Evolutionary conservation across 495 filamentous ascomycete species (phyloP), one percentile per base, ranked within the genome.

Genomic region (Talaromyces nanjingensis): DNA sequence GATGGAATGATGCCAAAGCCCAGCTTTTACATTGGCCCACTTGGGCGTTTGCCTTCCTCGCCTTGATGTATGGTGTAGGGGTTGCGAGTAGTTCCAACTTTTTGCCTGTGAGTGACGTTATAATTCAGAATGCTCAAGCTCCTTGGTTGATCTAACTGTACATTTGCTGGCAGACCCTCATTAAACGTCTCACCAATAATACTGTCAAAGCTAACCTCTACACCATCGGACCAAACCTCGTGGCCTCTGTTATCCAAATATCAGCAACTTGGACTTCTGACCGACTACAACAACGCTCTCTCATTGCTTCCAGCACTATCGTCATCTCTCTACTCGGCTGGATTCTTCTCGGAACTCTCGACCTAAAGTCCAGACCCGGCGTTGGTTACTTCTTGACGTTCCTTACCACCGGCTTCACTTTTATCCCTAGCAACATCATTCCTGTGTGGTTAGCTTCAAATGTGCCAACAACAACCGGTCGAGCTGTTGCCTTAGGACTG

Each of bases 331-430:
- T 89, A 60, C 78, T 86, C 39, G 89, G 88, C 6, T 88, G 90
- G 76, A 75, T 90, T 58, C 85, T 90, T 63, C 86, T 85, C 55
- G 82, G 84, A 0, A 76, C 81, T 14, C 86, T 89, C 58, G 83
- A 91, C 66, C 84, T 87, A 1, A 60, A 81, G 1, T 47, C 31
- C 70, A 4, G 71, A 86, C 56, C 75, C 83, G 29, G 81, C n/a
- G 80, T 89, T 0, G 86, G 86, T 5, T 91, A 91, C 64, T 91
- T 89, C 60, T 86, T 87, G 20, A 83, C 80, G 53, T 91, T 91
- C 86, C 39, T 91, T 78, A 89, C 91, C 86, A 86, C 84, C 11
- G 88, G 87, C 75, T 78, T 77, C 0, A 71, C 79, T 16, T 78
- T 74, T 25, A 80, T 69, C 65, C 79, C 64, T 54, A 75, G 59